These are phyloP conservation scores for Alternaria ventricosa DNA, from an alignment of 2,329 filamentous ascomycete genomes.

Conservation along the genomic window DNA sequence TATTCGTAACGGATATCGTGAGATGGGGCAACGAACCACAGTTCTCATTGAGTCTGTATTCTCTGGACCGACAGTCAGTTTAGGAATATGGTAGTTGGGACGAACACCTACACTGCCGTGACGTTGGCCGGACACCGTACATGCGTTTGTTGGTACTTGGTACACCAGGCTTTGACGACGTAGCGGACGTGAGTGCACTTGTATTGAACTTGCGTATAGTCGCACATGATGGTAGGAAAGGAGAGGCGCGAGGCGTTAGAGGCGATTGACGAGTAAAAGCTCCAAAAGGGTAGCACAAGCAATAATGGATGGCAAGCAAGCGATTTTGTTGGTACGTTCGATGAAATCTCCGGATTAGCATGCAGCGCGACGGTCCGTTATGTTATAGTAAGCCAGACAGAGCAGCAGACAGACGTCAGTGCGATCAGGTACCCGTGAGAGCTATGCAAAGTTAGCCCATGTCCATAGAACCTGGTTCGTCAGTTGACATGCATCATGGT, in stretches of 20 bases:
- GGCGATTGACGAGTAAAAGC: constrained; percentile 7
- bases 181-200: constrained; percentile 63
- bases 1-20: neutral
- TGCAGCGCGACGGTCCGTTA: constrained; percentile 27
- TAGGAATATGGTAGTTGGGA: neutral
- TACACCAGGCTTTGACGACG: constrained; percentile 64
- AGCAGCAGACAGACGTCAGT: constrained; percentile 22
- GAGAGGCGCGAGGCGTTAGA: constrained; percentile 7
- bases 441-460: constrained; percentile 23
- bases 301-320: constrained; percentile 7
- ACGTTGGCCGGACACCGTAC: constrained; percentile 63
- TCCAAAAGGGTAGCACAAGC: neutral
- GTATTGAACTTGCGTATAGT: constrained; percentile 66
- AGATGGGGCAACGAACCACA: constrained; percentile 48
- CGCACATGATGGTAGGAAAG: constrained; percentile 57
- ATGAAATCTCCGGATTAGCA: constrained; percentile 18
- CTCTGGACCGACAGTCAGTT: constrained; percentile 38
- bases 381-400: constrained; percentile 21
- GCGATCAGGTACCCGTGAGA: constrained; percentile 32
- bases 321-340: constrained; percentile 10
- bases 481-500: constrained; percentile 29
- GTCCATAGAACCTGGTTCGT: constrained; percentile 17
- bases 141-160: constrained; percentile 61
- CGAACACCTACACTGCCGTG: constrained; percentile 54
- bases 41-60: constrained; percentile 57